phyloP scores from a whole-genome alignment of 179 eudicot species.

The Patellifolia procumbens region DNA sequence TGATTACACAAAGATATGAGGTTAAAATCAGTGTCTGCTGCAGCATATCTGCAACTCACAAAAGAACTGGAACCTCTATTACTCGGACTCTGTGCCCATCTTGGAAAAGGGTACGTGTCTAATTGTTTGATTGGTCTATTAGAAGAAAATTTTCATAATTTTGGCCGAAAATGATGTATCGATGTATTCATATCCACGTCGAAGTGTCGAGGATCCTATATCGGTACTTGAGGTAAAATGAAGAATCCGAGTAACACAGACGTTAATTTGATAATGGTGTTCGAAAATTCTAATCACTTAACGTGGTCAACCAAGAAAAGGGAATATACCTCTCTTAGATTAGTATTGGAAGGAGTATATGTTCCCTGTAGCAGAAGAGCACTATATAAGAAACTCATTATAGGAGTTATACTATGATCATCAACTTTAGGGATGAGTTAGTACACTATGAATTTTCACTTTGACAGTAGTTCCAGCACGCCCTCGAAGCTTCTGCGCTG shows the following conservation, averaged over 20 bases:
- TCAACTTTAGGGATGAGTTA: conserved; percentile 1
- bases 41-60: not conserved
- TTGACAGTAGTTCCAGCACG: conserved; percentile 82
- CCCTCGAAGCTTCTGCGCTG: conserved; percentile 92
- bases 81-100: no score
- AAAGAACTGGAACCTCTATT: not conserved
- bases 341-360: conserved; percentile 32
- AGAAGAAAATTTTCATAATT: no score
- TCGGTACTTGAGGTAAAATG: no score
- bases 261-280: not conserved
- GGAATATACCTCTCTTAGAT: conserved; percentile 61
- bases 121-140: no score
- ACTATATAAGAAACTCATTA: not conserved
- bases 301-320: conserved; percentile 7
- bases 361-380: conserved; percentile 49
- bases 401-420: not conserved
- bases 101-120: no score
- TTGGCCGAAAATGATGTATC: no score
- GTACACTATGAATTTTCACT: conserved; percentile 75
- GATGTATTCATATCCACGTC: no score
- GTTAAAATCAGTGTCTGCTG: not conserved
- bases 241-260: no score
- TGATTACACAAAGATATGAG: not conserved
- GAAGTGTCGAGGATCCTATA: no score
- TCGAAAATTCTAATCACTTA: not conserved